A percentile compares a stretch with the other conserved stretches of the same genome.
Conservation (phyloP, 768 basidiomycete species). For the Termitomyces sp. region DNA sequence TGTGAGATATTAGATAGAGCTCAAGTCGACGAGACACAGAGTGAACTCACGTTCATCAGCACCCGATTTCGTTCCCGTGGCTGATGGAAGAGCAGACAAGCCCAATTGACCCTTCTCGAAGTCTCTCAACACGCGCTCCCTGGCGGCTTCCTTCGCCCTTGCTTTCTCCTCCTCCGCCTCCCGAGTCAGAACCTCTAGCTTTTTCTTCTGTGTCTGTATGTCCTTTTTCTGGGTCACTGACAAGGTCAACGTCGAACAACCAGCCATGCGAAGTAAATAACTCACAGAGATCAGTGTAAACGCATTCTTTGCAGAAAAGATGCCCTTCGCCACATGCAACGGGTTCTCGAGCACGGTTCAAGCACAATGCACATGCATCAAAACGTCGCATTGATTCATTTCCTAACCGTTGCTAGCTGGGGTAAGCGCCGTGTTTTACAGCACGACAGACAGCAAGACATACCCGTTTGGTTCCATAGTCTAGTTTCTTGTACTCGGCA, state of each 20-base stretch:
- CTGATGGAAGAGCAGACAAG: constrained; percentile 41
- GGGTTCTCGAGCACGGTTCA: constrained; percentile 79
- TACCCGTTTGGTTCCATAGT: constrained; percentile 80
- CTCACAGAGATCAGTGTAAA: constrained; percentile 78
- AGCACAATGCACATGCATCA: constrained; percentile 86
- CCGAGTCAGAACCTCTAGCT: constrained; percentile 64
- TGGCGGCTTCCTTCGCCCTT: constrained; percentile 64
- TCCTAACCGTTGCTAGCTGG: constrained; percentile 64
- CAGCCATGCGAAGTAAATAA: constrained; percentile 2
- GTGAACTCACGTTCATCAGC: constrained; percentile 25
- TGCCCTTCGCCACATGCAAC: constrained; percentile 84
- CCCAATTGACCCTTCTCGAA: constrained; percentile 86
- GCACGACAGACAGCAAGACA: constrained; percentile 11
- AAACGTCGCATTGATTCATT: constrained; percentile 92
- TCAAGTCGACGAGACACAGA: not conserved
- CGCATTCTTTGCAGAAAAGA: constrained; percentile 94
- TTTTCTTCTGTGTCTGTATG: constrained; percentile 86
- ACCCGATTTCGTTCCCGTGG: constrained; percentile 35
- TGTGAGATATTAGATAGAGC: not conserved
- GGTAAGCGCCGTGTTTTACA: not conserved
- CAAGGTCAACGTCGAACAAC: constrained; percentile 7
- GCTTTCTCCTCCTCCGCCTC: constrained; percentile 79
- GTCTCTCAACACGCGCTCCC: constrained; percentile 84
- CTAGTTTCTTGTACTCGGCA: constrained; percentile 80
- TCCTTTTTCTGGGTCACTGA: constrained; percentile 86